Percentiles rank a stretch among this genome's conserved stretches.
Conservation (phyloP, 371 early-diverging fungal genomes). For the Thermomucor indicae-seudaticae region DNA sequence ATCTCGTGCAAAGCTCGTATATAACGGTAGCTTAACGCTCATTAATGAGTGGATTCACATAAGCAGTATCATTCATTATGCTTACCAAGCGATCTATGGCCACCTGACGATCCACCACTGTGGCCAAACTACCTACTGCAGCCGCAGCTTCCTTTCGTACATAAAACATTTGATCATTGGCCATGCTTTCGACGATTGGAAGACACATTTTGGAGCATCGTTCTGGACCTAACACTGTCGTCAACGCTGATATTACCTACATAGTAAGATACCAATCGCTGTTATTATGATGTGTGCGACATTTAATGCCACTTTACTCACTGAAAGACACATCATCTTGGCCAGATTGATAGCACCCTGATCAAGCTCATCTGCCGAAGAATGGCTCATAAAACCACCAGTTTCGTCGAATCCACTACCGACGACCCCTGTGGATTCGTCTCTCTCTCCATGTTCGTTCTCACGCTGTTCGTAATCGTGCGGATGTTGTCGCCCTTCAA, state of each 20-base stretch:
- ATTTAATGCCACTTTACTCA: slow-evolving; percentile 14
- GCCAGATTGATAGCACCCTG: slow-evolving; percentile 54
- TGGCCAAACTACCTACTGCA: slow-evolving; percentile 46
- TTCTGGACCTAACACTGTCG: slow-evolving; percentile 40
- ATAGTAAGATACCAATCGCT: neutral
- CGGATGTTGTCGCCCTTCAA: slow-evolving; percentile 20
- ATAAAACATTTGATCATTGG: slow-evolving; percentile 49
- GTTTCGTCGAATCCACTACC: slow-evolving; percentile 17
- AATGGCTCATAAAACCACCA: slow-evolving; percentile 14
- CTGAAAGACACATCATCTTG: slow-evolving; percentile 57
- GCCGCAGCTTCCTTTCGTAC: slow-evolving; percentile 60
- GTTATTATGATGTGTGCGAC: neutral
- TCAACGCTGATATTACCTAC: slow-evolving; percentile 51
- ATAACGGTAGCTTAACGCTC: slow-evolving; percentile 40
- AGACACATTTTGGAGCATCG: slow-evolving; percentile 44
- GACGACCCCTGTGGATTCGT: slow-evolving; percentile 3
- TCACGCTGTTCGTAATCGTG: neutral
- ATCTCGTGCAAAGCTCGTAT: slow-evolving; percentile 44
- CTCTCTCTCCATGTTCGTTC: neutral
- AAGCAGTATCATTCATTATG: neutral
- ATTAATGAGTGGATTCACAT: neutral
- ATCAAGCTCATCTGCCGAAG: slow-evolving; percentile 25
- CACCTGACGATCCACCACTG: slow-evolving; percentile 32
- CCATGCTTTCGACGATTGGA: slow-evolving; percentile 49
- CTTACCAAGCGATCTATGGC: slow-evolving; percentile 45